Percentiles rank a stretch among this genome's conserved stretches.
Conservation (phyloP, 805 yeast genomes). For the Candida cerambycidarum region DNA sequence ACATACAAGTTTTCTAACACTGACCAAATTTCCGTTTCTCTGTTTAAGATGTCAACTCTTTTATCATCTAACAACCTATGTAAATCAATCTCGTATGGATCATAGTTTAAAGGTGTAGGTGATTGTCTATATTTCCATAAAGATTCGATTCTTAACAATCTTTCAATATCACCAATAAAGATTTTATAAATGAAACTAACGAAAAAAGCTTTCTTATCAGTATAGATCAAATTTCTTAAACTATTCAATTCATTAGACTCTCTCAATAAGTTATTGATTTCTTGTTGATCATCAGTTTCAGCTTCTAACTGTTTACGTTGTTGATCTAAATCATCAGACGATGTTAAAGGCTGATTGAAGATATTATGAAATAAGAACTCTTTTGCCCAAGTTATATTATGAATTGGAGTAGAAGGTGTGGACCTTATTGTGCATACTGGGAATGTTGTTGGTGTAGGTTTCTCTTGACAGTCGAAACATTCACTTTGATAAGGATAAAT, state of each 20-base stretch:
- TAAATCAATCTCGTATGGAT: slow-evolving; percentile 14
- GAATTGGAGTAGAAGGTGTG: slow-evolving; percentile 95
- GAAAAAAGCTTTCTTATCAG: slow-evolving; percentile 20
- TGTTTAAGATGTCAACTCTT: slow-evolving; percentile 20
- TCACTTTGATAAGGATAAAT: slow-evolving; percentile 80
- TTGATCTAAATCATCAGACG: slow-evolving; percentile 24
- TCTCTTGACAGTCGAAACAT: slow-evolving; percentile 89
- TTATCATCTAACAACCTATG: slow-evolving; percentile 3
- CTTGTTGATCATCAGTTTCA: slow-evolving; percentile 66
- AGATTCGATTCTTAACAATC: slow-evolving; percentile 66
- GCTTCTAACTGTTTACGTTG: slow-evolving; percentile 19
- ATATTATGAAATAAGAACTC: slow-evolving; percentile 81
- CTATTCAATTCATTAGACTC: slow-evolving; percentile 65
- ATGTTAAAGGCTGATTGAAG: slow-evolving; percentile 50
- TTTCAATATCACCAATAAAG: slow-evolving; percentile 73
- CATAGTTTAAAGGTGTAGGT: slow-evolving; percentile 62
- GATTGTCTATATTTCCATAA: slow-evolving; percentile 72
- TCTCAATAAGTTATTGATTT: slow-evolving; percentile 59
- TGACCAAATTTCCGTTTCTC: slow-evolving; percentile 57
- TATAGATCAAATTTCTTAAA: slow-evolving; percentile 22
- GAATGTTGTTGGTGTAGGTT: slow-evolving; percentile 84
- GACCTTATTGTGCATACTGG: slow-evolving; percentile 97
- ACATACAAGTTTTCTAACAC: slow-evolving; percentile 61
- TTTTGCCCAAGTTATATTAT: slow-evolving; percentile 97
- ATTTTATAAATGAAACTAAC: slow-evolving; percentile 55